Percentiles rank a stretch among this genome's conserved stretches.
Evolutionary conservation across 2,329 filamentous ascomycete species (phyloP).

Genomic region (Hypocreales sp.): DNA sequence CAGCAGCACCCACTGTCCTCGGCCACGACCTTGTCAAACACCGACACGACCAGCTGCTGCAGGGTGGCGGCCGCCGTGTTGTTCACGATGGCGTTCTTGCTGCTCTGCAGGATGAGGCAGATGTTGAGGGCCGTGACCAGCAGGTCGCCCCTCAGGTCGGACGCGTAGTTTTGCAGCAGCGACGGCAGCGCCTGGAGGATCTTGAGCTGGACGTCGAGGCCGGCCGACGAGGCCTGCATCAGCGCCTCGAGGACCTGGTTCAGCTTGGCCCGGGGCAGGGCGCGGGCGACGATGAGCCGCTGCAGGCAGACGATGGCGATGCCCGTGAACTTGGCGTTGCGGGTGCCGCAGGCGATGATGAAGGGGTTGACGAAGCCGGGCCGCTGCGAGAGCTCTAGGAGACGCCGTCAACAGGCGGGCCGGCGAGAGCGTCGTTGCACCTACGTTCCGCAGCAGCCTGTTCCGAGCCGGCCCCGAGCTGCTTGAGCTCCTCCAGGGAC

Average conservation of each 20-base stretch:
- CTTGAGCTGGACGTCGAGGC: conserved; percentile 85
- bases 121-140: conserved; percentile 75
- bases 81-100: conserved; percentile 86
- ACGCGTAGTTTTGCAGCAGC: conserved; percentile 76
- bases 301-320: conserved; percentile 84
- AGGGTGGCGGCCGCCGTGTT: conserved; percentile 94
- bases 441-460: conserved; percentile 22
- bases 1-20: conserved; percentile 53
- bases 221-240: conserved; percentile 66
- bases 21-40: conserved; percentile 77
- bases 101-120: conserved; percentile 79
- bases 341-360: conserved; percentile 79
- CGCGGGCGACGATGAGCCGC: conserved; percentile 68
- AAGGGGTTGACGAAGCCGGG: conserved; percentile 85
- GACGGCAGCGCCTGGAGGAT: conserved; percentile 86
- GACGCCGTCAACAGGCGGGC: not conserved
- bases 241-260: conserved; percentile 80
- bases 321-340: conserved; percentile 77
- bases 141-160: conserved; percentile 64
- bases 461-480: conserved; percentile 17
- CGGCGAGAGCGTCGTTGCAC: conserved; percentile 1
- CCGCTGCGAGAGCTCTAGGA: conserved; percentile 63
- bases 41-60: conserved; percentile 80
- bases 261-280: conserved; percentile 63
- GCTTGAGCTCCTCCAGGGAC: conserved; percentile 76